Evolutionary conservation across 176 grass and related monocot species (phyloP), one percentile per base, ranked within the genome.

Genomic region (Thinopyrum elongatum): DNA sequence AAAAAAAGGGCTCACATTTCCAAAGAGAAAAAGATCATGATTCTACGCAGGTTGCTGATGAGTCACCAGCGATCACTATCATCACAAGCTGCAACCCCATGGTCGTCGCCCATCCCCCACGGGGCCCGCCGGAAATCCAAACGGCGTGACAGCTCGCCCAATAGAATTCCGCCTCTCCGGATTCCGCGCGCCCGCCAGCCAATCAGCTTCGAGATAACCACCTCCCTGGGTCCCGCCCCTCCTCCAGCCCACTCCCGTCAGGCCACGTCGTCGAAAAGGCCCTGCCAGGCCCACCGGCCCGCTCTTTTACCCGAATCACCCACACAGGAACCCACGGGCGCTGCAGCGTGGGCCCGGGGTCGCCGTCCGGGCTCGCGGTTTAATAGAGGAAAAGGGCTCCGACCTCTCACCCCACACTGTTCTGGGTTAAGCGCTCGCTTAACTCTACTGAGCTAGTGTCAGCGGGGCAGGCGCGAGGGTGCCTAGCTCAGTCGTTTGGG

Each of bases 141-240:
- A 79, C 42, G 7, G 29, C 75, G 57, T 21, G 90, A 97, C 86
- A 76, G 71, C 55, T 33, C 47, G 59, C 33, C 93, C 95, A 98
- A 95, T 98, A 77, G 91, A 10, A 81, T 87, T 90, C 68, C 83
- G 33, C 21, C 51, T 7, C 68, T 83, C 26, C 35, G 86, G 95
- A 98, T 93, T 85, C 70, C 72, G 30, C 88, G 74, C 44, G 33
- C 66, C 55, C 5, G 73, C 63, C 8, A 33, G 28, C 95, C 89
- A 98, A 98, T 98, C n/a, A 63, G 49, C 29, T 93, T 93, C 70
- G 1, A 87, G 93, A 93, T 94, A 98, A 85, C 82, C 86, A 74
- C 61, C 57, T 25, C 81, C 8, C 10, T 1, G 27, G 91, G 91
- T 1, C 93, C 91, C 84, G 44, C 64, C 0, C 2, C 6, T 2